Conservation (phyloP, 331 rosid species). For the Telfairia occidentalis region DNA sequence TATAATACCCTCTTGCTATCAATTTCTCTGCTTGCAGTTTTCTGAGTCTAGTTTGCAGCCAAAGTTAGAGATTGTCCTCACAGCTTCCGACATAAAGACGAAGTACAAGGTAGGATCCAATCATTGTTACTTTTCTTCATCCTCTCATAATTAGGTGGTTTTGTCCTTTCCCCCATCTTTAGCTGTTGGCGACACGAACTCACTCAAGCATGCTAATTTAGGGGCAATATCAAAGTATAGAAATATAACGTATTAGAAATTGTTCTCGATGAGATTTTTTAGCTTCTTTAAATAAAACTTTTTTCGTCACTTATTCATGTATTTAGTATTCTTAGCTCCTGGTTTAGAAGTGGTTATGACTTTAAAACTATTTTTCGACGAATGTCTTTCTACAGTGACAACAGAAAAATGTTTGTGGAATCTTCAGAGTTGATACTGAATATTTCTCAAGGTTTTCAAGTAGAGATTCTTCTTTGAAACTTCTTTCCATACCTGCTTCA, state of each 20-base stretch:
- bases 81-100: slow-evolving; percentile 47
- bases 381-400: too few relatives aligned
- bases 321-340: too few relatives aligned
- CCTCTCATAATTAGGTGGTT: background rate
- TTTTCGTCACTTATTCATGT: too few relatives aligned
- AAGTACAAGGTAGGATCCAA: slow-evolving; percentile 49
- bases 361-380: too few relatives aligned
- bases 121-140: background rate
- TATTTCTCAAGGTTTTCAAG: too few relatives aligned
- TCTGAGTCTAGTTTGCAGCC: slow-evolving; percentile 23
- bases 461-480: too few relatives aligned
- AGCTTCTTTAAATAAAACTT: background rate
- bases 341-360: too few relatives aligned
- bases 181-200: background rate
- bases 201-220: background rate
- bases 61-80: slow-evolving; percentile 25
- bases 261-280: background rate
- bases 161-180: background rate
- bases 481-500: too few relatives aligned
- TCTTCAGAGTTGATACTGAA: too few relatives aligned
- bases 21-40: slow-evolving; percentile 23
- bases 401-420: too few relatives aligned
- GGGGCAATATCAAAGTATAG: background rate
- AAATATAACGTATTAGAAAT: background rate
- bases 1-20: background rate